Base-by-base conservation (phyloP, 441 rosid species). In the Adansonia rubrostipa region DNA sequence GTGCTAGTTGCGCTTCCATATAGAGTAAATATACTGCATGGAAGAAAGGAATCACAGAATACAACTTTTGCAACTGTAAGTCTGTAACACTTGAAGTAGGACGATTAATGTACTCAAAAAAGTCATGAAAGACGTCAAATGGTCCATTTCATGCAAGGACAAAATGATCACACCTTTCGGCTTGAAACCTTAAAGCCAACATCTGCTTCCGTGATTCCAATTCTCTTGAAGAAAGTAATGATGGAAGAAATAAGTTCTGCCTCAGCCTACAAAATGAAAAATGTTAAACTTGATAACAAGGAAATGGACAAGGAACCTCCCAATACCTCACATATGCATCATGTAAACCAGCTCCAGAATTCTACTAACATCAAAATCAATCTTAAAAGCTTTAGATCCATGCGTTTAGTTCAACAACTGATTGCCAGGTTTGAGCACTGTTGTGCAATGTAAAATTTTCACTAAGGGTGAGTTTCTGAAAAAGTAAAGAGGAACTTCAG, bases 151-250 rank as follows among this genome's bases (percentile, higher is more conserved):
- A n/a, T 63, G 63, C 19, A 51, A 73, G 53, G 60, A 64, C 69
- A 44, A 81, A 48, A 60, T 68, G 50, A 51, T 0, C 28, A 54
- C 78, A 95, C 98, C 99, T 95, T 93, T 78, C 97, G 89, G 85
- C 98, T 93, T 36, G 98, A 93, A 87, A 93, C 88, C 85, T 87
- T 93, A 84, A 95, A 91, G 77, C 99, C 98, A 75, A 95, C 92
- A 79, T 95, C 98, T 60, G 92, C 85, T 51, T 92, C 82, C 48
- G 93, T 89, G 80, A 95, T 88, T 73, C 99, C 97, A 86, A 92
- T 80, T 80, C 87, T 85, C 85, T 90, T 93, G 42, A 93, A 93
- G 85, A 93, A 92, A 58, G 95, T 83, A 62, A 91, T 84, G 53
- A 93, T 86, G 61, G 98, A 87, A 50, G 98, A 92, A 65, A 93